Evolutionary conservation across 805 yeast genomes (phyloP), one percentile per base, ranked within the genome.

Genomic region (Candida peoriensis): DNA sequence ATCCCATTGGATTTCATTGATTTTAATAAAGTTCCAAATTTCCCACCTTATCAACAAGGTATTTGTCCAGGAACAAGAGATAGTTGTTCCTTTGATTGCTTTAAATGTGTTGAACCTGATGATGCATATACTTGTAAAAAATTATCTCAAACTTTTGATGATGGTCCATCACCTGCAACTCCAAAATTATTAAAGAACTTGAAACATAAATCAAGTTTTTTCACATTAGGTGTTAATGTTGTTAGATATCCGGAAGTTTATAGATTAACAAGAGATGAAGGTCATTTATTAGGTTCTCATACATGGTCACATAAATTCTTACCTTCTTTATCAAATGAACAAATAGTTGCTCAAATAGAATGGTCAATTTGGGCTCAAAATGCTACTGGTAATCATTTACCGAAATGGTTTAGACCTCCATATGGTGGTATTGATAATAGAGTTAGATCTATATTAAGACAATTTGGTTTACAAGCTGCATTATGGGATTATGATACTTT

Each of bases 351-450:
- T 0, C 95, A 90, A 55, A 61, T 90, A 24, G 81, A 89, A 58
- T 90, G 98, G 98, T 79, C 94, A 2, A 77, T 87, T 21, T 90
- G 97, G 97, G 96, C 97, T 5, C 85, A 89, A 88, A 89, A 90
- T 62, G 96, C 96, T 1, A 88, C 97, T 0, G 84, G 86, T 0
- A 68, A 78, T 19, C 89, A 88, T 50, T 55, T 84, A 8, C 98
- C 98, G 6, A 81, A 81, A 51, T 90, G 90, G 84, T 90, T 84
- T 57, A 72, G 98, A 46, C 98, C 98, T 0, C 98, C 98, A 1
- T 90, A 86, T 54, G 98, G 97, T 1, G 97, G 95, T 0, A 69
- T 86, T 22, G 98, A 90, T 61, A 81, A 88, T 55, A 65, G 97
- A 35, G 82, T 90, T 1, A 65, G 97, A 38, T 63, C 78, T 2